Evolutionary conservation across 2,329 filamentous ascomycete genomes (phyloP), one percentile per base, ranked within the genome.

Genomic region (Pestalotiopsis sp.): DNA sequence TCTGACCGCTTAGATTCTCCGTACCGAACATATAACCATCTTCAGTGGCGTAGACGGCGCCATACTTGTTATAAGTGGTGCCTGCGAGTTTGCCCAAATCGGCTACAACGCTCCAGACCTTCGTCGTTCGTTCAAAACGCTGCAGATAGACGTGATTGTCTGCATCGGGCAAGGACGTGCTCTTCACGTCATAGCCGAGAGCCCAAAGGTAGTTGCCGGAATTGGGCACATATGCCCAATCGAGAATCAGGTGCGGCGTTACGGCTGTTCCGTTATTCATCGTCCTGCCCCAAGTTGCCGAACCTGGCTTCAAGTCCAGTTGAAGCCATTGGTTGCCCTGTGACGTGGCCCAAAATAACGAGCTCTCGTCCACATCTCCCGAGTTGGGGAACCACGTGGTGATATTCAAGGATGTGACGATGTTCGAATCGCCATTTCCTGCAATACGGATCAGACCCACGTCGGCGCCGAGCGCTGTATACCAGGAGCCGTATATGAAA

Each of bases 401-500:
- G 45, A 66, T 58, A 17, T 59, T 64, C n/a, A 65, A 40, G 11
- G 52, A 40, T 9, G 62, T 52, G 6, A 71, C 56, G 3, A 66
- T 56, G n/a, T 27, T 36, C 17, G 57, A 60, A 23, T 59, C 58
- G 38, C 71, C 72, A 38, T 71, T 67, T 45, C 36, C 66, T 14
- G 23, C 49, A 57, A 73, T 73, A 36, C 71, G 71, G 31, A 73
- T 56, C n/a, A 70, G 62, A n/a, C 25, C 4, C 25, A 25, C 25
- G 25, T 25, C 25, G 49, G 67, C 65, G 25, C 40, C 40, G 59
- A 38, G 12, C 13, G 40, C 20, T 2, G 27, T 56, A 17, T 65
- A 62, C 20, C 62, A 64, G 17, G 59, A 61, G 25, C 64, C 71
- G 66, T 74, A 74, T 13, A 74, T 67, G 62, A 61, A 71, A 64